Conservation (phyloP, 139 green algal species). For the Closterium sp. region DNA sequence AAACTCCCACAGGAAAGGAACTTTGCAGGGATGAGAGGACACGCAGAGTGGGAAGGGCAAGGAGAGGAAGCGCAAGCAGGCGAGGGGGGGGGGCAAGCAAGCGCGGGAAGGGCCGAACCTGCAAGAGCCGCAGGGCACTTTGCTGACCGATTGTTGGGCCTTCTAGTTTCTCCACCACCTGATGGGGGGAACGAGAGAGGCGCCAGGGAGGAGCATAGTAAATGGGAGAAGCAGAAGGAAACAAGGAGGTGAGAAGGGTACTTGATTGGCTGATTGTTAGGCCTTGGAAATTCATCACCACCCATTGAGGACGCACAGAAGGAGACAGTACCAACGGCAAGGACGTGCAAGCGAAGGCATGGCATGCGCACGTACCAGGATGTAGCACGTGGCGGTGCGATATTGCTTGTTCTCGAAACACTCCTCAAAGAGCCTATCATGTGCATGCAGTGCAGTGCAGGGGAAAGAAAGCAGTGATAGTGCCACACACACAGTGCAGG, state of each 20-base stretch:
- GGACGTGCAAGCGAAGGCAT: no score
- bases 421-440: slow-evolving; percentile 45
- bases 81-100: not conserved
- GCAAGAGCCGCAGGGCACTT: slow-evolving; percentile 47
- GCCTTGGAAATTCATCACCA: slow-evolving; percentile 42
- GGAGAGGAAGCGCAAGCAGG: not conserved
- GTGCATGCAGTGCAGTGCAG: not conserved
- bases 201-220: no score
- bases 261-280: slow-evolving; percentile 45
- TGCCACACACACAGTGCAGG: no score
- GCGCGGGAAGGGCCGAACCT: slow-evolving; percentile 9
- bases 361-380: slow-evolving; percentile 28
- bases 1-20: no score
- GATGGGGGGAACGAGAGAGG: not conserved
- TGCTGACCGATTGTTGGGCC: slow-evolving; percentile 49
- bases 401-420: slow-evolving; percentile 50
- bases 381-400: slow-evolving; percentile 52
- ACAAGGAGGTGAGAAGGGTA: slow-evolving; percentile 35
- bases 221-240: not conserved
- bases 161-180: slow-evolving; percentile 54
- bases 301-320: not conserved
- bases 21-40: no score
- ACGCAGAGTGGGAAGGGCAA: not conserved
- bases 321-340: not conserved
- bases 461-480: no score